Conservation (phyloP, 129 eudicot genomes). For the Ambrosia trifida region DNA sequence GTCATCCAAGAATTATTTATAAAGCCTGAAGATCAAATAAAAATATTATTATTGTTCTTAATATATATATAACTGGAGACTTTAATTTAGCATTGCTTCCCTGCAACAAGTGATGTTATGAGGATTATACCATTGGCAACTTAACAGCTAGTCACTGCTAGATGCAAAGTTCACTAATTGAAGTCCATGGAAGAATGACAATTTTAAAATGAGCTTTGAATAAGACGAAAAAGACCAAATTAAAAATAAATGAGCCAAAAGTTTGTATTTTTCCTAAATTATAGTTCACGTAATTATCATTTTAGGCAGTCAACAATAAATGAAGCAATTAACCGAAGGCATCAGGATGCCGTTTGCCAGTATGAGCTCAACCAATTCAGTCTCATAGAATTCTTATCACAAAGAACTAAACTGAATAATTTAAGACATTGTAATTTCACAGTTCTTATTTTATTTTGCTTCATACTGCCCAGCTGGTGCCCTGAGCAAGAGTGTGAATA, state of each 20-base stretch:
- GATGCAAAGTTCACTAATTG: constrained; percentile 6
- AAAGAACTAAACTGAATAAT: background rate
- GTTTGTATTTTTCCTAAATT: background rate
- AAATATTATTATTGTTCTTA: constrained; percentile 4
- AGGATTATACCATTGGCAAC: constrained; percentile 4
- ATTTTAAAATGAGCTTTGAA: background rate
- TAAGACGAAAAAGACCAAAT: background rate
- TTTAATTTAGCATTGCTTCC: background rate
- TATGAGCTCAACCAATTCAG: constrained; percentile 8
- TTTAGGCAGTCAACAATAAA: background rate
- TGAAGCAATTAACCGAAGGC: background rate
- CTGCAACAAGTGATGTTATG: constrained; percentile 16
- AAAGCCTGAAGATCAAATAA: constrained; percentile 29
- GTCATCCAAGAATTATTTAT: constrained; percentile 58
- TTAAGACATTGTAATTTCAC: background rate
- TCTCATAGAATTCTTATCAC: too few species aligned
- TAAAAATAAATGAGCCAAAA: background rate
- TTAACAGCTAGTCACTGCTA: background rate
- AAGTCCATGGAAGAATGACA: background rate
- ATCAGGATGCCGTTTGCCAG: background rate
- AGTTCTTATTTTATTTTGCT: background rate
- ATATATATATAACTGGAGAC: background rate
- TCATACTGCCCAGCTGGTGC: background rate
- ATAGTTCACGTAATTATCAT: background rate
- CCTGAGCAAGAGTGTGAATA: background rate